Evolutionary conservation across 108 stramenopile genomes (phyloP), one percentile per base, ranked within the genome.

Genomic region (Nannochloropsis granulata): DNA sequence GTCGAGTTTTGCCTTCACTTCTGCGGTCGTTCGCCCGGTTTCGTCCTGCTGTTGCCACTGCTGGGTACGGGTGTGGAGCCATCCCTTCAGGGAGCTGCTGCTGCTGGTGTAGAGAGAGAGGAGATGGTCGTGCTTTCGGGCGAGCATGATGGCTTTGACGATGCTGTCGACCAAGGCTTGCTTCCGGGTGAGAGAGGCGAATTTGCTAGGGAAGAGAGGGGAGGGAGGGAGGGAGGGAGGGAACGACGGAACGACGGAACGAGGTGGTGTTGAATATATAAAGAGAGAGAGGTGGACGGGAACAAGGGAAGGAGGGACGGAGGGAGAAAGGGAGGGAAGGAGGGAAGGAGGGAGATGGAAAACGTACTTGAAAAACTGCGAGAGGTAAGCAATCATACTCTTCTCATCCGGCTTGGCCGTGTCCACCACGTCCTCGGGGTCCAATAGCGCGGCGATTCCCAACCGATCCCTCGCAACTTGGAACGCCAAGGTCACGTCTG

Each of bases 371-470:
- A 88, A 88, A 82, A 82, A 88, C 46, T 82, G 81, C 43, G 80
- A 46, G 13, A 88, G 82, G 84, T 88, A 85, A 23, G 87, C 87
- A 44, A 88, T 84, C 24, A 84, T 84, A 7, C 44, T 56, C 87
- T 88, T 88, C 78, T 88, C 87, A 26, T 88, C 87, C 45, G 87
- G 87, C 82, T 85, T 78, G 24, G 23, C 87, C 23, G 79, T 25
- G 24, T 25, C 79, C 23, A 80, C 79, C 56, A 88, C 84, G 44
- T 88, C 87, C 85, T 88, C 87, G 23, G 84, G 81, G 78, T 88
- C 87, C n/a, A 88, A 25, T 10, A 88, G 84, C 19, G 81, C 24
- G 26, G 79, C 87, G 56, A 88, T 88, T 44, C 45, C 85, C 16
- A 85, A 81, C 84, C 82, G 26, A 78, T 88, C 71, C 2, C 56